These are phyloP conservation scores for Hyphodiscus hymeniophilus DNA, from an alignment of 495 filamentous ascomycete species.

Conservation along the genomic window DNA sequence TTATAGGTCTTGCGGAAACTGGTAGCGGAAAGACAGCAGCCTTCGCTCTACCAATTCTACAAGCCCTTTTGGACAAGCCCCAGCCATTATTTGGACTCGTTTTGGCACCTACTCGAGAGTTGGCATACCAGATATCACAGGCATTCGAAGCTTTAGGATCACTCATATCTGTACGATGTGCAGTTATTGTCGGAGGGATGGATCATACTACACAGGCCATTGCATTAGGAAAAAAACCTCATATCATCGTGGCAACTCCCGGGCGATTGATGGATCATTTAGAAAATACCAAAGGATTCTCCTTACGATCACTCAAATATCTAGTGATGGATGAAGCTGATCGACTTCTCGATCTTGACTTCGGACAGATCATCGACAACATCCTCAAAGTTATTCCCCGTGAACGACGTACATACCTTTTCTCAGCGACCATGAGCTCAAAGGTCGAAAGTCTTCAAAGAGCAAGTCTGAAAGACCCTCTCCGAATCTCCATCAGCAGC, in stretches of 20 bases:
- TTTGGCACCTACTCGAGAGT: constrained; percentile 84
- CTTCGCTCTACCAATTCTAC: constrained; percentile 83
- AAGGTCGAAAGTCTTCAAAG: constrained; percentile 90
- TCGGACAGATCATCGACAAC: constrained; percentile 86
- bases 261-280: constrained; percentile 87
- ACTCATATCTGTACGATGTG: constrained; percentile 68
- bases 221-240: constrained; percentile 83
- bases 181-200: constrained; percentile 84
- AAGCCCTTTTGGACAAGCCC: constrained; percentile 77
- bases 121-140: constrained; percentile 84
- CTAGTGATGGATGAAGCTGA: constrained; percentile 96
- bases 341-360: constrained; percentile 85
- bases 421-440: constrained; percentile 86
- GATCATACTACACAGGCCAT: constrained; percentile 90
- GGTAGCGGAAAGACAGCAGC: constrained; percentile 91
- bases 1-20: constrained; percentile 92
- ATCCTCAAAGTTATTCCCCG: constrained; percentile 81
- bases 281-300: constrained; percentile 96
- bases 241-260: constrained; percentile 82
- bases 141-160: constrained; percentile 77
- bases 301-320: constrained; percentile 67
- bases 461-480: constrained; percentile 72
- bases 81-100: constrained; percentile 70
- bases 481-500: constrained; percentile 63
- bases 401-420: constrained; percentile 78